Conservation (phyloP, 176 grass and related monocot species). For the Paspalum notatum region DNA sequence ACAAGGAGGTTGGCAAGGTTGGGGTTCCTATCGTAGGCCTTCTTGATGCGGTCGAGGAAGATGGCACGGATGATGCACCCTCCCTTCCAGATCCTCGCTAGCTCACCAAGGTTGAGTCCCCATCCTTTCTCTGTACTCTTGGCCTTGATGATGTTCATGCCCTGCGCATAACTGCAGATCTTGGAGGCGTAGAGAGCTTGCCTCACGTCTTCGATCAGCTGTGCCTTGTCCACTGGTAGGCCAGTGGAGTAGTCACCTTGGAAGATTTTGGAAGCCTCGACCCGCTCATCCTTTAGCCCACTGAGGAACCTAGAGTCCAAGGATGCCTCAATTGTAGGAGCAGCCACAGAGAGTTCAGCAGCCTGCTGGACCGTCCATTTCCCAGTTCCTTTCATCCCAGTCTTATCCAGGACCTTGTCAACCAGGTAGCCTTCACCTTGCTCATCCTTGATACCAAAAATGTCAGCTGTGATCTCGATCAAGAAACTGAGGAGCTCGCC, state of each 20-base stretch:
- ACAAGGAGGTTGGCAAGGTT: constrained; percentile 71
- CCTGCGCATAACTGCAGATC: constrained; percentile 83
- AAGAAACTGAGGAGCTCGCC: constrained; percentile 86
- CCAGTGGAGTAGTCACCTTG: constrained; percentile 49
- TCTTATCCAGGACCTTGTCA: constrained; percentile 90
- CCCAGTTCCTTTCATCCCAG: constrained; percentile 82
- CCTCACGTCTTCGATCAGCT: constrained; percentile 80
- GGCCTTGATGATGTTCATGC: constrained; percentile 85
- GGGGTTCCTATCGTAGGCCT: constrained; percentile 72
- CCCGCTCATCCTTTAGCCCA: constrained; percentile 70
- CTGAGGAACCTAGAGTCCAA: constrained; percentile 88
- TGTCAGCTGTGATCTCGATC: constrained; percentile 80
- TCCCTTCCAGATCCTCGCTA: constrained; percentile 90
- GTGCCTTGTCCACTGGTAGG: constrained; percentile 62
- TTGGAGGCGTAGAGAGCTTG: constrained; percentile 74
- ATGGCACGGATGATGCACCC: constrained; percentile 88
- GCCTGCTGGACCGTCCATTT: constrained; percentile 90
- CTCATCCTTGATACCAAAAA: constrained; percentile 87
- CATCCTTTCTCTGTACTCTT: constrained; percentile 79
- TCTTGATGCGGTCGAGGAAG: constrained; percentile 85
- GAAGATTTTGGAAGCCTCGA: constrained; percentile 66
- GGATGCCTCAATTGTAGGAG: constrained; percentile 80
- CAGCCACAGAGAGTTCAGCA: constrained; percentile 77
- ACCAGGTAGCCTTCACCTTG: constrained; percentile 70
- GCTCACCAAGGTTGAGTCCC: constrained; percentile 75